These are phyloP conservation scores for Tylopilus sp. DNA, from an alignment of 768 basidiomycete species.

Conservation along the genomic window DNA sequence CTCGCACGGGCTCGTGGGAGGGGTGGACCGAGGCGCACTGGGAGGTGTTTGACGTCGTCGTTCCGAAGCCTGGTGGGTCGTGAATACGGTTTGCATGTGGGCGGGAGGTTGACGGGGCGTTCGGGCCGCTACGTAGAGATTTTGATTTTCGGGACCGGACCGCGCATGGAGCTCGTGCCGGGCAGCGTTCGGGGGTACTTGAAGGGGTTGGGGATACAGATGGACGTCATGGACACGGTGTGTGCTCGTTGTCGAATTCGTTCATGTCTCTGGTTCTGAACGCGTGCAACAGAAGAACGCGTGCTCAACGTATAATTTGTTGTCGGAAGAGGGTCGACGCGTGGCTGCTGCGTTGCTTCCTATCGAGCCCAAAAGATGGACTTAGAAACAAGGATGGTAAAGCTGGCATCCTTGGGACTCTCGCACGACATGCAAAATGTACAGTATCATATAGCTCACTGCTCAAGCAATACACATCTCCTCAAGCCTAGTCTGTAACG, in stretches of 20 bases:
- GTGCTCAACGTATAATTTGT: constrained; percentile 91
- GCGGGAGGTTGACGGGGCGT: too few species aligned
- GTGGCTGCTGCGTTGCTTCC: constrained; percentile 92
- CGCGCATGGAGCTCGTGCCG: constrained; percentile 66
- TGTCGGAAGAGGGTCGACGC: constrained; percentile 89
- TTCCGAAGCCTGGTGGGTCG: constrained; percentile 76
- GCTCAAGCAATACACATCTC: constrained; percentile 8
- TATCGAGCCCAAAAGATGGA: constrained; percentile 51
- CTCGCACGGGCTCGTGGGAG: constrained; percentile 43
- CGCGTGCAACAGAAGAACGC: constrained; percentile 66
- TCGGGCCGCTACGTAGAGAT: constrained; percentile 71
- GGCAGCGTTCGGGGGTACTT: constrained; percentile 62
- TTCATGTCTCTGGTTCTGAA: neutral
- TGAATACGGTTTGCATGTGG: too few species aligned
- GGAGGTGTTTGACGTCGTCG: constrained; percentile 74
- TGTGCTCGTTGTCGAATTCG: constrained; percentile 22
- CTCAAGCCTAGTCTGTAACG: neutral
- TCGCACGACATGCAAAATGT: constrained; percentile 5
- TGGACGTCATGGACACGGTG: constrained; percentile 86
- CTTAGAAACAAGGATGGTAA: constrained; percentile 21
- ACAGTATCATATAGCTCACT: constrained; percentile 11
- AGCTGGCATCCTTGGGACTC: neutral
- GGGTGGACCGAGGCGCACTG: constrained; percentile 77
- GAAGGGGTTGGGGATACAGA: constrained; percentile 73
- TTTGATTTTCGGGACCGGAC: constrained; percentile 84